Conservation (phyloP, 768 basidiomycete genomes). For the Lactarius akahatsu region DNA sequence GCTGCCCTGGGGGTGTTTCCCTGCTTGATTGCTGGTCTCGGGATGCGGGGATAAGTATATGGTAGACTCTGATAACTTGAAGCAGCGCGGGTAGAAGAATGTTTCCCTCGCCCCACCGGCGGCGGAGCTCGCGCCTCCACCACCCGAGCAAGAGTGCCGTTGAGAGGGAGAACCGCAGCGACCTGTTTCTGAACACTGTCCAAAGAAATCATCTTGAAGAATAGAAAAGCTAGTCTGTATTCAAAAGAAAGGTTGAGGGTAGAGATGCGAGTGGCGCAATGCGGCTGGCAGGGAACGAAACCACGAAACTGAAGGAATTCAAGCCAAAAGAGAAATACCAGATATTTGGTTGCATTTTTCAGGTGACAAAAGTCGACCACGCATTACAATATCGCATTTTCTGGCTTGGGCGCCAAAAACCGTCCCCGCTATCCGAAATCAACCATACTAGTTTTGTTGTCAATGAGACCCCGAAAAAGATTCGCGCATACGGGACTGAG, state of each 20-base stretch:
- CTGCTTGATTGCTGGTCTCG: constrained; percentile 3
- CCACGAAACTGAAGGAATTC: constrained; percentile 14
- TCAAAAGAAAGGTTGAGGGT: constrained; percentile 4
- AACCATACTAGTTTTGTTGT: background rate
- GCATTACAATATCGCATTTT: background rate
- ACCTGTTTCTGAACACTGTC: background rate
- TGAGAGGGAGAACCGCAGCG: background rate
- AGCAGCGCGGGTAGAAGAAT: background rate
- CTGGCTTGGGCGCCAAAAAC: background rate
- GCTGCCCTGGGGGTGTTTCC: background rate
- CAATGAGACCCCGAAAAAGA: background rate
- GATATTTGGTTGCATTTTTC: background rate
- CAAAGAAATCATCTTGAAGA: constrained; percentile 3
- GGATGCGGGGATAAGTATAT: constrained; percentile 15
- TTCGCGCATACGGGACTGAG: background rate
- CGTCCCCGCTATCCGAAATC: background rate
- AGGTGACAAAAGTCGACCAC: background rate
- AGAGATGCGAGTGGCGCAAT: background rate
- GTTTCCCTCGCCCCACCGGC: background rate
- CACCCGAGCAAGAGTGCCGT: background rate
- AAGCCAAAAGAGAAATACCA: constrained; percentile 9
- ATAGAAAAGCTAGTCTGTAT: constrained; percentile 12
- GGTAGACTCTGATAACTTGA: background rate
- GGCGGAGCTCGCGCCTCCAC: background rate
- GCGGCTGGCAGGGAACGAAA: constrained; percentile 4